Conservation (phyloP, 768 basidiomycete genomes). For the Thelephora aurantiotincta region DNA sequence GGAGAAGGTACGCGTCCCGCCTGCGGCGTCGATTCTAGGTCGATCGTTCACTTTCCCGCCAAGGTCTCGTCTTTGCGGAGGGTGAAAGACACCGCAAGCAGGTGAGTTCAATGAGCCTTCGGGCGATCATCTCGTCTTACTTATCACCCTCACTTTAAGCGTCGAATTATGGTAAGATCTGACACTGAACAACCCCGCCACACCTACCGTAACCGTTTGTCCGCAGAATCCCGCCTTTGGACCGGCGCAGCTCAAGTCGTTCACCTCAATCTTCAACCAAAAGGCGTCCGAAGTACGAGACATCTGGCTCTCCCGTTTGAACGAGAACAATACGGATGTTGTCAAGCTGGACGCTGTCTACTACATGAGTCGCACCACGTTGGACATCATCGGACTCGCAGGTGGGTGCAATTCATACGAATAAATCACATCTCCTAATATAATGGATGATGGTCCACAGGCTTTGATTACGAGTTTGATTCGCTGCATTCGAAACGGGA, state of each 20-base stretch:
- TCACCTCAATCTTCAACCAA: constrained; percentile 9
- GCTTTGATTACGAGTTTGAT: constrained; percentile 15
- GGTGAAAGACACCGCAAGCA: background rate
- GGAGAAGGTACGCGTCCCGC: background rate
- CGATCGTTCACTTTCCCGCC: background rate
- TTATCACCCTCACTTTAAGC: background rate
- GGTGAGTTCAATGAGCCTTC: background rate
- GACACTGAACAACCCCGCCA: background rate
- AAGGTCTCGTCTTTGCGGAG: background rate
- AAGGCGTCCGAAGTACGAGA: constrained; percentile 12
- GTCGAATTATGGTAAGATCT: background rate
- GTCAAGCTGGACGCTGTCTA: background rate
- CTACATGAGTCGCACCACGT: constrained; percentile 4
- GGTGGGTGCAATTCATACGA: constrained; percentile 5
- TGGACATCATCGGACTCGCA: constrained; percentile 9
- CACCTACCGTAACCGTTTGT: background rate
- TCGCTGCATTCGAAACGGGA: constrained; percentile 7
- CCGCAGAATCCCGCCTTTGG: constrained; percentile 16
- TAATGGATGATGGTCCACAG: constrained; percentile 3
- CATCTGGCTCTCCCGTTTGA: background rate
- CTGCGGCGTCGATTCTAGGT: background rate
- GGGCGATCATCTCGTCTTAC: background rate
- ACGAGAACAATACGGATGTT: background rate
- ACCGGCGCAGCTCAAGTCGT: constrained; percentile 12
- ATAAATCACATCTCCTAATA: background rate